These are phyloP conservation scores for Chytriomyces sp. DNA, from an alignment of 192 early-diverging fungal genomes.

Conservation along the genomic window DNA sequence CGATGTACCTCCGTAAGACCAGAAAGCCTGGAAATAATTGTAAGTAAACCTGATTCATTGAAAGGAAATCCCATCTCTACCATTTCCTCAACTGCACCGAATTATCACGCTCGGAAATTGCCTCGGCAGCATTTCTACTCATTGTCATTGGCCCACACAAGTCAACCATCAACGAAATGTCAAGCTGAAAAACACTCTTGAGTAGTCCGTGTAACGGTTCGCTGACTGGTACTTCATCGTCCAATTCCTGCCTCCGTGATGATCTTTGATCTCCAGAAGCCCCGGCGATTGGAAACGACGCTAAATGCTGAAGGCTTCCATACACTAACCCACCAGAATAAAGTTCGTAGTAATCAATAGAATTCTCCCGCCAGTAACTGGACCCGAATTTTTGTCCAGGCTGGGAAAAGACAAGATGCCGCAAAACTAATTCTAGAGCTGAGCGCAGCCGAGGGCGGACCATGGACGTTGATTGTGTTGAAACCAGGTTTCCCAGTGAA, in stretches of 20 bases:
- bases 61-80: not conserved
- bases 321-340: constrained; percentile 30
- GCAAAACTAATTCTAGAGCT: constrained; percentile 31
- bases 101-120: constrained; percentile 8
- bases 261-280: not conserved
- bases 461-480: constrained; percentile 12
- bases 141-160: constrained; percentile 16
- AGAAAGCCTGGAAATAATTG: constrained; percentile 23
- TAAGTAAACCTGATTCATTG: not conserved
- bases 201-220: constrained; percentile 31
- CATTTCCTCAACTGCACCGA: constrained; percentile 19
- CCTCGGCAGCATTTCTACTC: constrained; percentile 26
- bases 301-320: constrained; percentile 21
- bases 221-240: constrained; percentile 21
- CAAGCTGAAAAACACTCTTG: constrained; percentile 35
- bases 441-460: constrained; percentile 29
- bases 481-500: constrained; percentile 8
- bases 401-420: constrained; percentile 33
- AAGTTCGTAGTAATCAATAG: constrained; percentile 31
- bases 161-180: constrained; percentile 38
- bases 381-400: not conserved
- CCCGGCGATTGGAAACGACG: constrained; percentile 26
- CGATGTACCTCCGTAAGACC: constrained; percentile 33
- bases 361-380: not conserved
- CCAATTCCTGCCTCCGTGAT: not conserved